phyloP scores from a whole-genome alignment of 441 rosid species.

The Syzygium syzygioides region DNA sequence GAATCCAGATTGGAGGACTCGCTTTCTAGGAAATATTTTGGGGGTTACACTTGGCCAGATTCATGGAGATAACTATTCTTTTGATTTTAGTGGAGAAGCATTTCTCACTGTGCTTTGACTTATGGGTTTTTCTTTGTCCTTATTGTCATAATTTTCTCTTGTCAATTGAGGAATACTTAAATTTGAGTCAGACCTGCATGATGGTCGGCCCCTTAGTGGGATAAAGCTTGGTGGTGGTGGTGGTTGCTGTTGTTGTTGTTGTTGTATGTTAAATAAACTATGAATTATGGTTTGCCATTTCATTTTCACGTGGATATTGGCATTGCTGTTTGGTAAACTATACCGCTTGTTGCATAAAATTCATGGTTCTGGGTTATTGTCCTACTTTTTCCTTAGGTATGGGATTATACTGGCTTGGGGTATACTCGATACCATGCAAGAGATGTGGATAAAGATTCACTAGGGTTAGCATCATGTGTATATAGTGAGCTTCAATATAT shows the following conservation, averaged over 20 bases:
- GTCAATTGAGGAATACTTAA: not conserved
- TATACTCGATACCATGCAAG: constrained; percentile 75
- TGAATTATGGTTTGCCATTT: not conserved
- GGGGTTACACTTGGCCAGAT: not conserved
- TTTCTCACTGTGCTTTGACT: not conserved
- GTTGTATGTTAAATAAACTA: not conserved
- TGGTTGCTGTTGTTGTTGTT: not conserved
- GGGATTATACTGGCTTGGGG: constrained; percentile 97
- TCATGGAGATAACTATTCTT: not conserved
- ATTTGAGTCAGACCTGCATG: not conserved
- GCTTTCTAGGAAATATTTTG: not conserved
- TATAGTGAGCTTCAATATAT: not conserved
- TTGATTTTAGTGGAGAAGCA: not conserved
- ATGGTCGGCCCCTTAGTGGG: not conserved
- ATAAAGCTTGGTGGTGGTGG: not conserved
- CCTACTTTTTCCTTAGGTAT: constrained; percentile 43
- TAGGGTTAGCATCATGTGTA: constrained; percentile 52
- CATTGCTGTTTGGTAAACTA: not conserved
- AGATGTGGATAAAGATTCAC: constrained; percentile 60
- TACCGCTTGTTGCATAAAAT: not conserved
- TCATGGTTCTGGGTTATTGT: not conserved
- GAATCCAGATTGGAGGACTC: not conserved
- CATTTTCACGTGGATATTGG: not conserved
- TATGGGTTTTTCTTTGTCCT: not conserved
- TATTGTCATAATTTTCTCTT: not conserved